phyloP scores from a whole-genome alignment of 306 rosid species.

The Carpinus fangiana region DNA sequence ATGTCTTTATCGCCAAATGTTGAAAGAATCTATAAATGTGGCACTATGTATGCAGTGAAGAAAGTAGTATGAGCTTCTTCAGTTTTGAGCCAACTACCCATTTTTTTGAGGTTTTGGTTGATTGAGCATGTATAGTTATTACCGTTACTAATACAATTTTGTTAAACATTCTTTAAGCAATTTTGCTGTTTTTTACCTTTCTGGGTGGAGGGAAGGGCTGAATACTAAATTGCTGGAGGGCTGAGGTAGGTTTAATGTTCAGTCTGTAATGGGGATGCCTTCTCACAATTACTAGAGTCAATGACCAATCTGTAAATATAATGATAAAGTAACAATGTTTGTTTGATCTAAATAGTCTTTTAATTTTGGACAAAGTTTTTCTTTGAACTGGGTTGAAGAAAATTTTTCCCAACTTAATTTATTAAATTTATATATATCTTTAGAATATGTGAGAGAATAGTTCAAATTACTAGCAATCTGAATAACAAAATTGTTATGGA shows the following conservation, averaged over 20 bases:
- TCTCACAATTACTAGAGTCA: not conserved
- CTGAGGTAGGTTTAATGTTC: not conserved
- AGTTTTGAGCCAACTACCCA: not conserved
- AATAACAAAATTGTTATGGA: too few species aligned
- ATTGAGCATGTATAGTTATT: slow-evolving; percentile 1
- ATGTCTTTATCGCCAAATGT: not conserved
- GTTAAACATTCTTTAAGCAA: not conserved
- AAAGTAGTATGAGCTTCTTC: too few species aligned
- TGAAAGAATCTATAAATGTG: not conserved
- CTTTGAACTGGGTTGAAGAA: too few species aligned
- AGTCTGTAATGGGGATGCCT: not conserved
- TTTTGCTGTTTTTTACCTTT: not conserved
- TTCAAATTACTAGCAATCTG: too few species aligned
- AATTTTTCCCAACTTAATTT: too few species aligned
- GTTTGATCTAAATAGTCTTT: not conserved
- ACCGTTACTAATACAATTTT: not conserved
- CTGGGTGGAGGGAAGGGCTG: not conserved
- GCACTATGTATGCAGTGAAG: not conserved
- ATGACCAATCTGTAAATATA: not conserved
- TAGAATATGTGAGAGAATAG: too few species aligned
- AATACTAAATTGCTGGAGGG: too few species aligned
- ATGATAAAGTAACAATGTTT: not conserved
- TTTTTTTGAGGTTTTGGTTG: not conserved
- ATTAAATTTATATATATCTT: too few species aligned
- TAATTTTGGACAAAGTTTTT: too few species aligned